Conservation (phyloP, 495 filamentous ascomycete species). For the Annulohypoxylon moriforme region DNA sequence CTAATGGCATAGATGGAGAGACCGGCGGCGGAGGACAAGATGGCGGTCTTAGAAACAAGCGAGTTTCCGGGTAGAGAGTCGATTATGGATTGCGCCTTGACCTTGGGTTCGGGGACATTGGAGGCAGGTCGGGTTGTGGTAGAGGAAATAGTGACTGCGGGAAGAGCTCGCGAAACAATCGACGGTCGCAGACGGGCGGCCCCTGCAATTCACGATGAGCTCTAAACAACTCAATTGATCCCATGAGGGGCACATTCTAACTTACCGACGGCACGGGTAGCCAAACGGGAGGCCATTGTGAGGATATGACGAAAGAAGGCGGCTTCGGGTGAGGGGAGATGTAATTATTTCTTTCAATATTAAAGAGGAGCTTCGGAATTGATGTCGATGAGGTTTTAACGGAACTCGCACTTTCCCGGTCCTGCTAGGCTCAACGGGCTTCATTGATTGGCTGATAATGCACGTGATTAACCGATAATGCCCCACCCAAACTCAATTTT, state of each 20-base stretch:
- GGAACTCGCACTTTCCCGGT: conserved; percentile 45
- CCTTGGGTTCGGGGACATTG: conserved; percentile 88
- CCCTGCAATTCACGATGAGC: conserved; percentile 65
- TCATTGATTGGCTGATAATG: conserved; percentile 42
- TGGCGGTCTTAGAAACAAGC: conserved; percentile 92
- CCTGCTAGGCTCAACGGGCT: conserved; percentile 23
- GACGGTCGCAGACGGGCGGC: conserved; percentile 87
- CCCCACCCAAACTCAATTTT: conserved; percentile 25
- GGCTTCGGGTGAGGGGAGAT: conserved; percentile 53
- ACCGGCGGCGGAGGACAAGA: conserved; percentile 92
- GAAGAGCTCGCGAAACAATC: conserved; percentile 73
- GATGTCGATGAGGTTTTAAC: conserved; percentile 64
- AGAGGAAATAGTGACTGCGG: conserved; percentile 74
- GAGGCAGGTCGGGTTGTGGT: conserved; percentile 74
- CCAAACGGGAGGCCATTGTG: conserved; percentile 96
- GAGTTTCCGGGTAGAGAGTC: conserved; percentile 87
- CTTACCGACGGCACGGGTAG: conserved; percentile 91
- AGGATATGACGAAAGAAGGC: conserved; percentile 50
- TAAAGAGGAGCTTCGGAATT: conserved; percentile 49
- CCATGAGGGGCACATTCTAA: conserved; percentile 28
- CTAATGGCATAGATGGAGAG: conserved; percentile 93
- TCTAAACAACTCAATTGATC: conserved; percentile 30
- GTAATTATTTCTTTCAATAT: conserved; percentile 50
- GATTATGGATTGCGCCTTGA: conserved; percentile 94
- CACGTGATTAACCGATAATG: conserved; percentile 45